phyloP scores from a whole-genome alignment of 108 stramenopile genomes.

The Pseudonitzschia multistriata region DNA sequence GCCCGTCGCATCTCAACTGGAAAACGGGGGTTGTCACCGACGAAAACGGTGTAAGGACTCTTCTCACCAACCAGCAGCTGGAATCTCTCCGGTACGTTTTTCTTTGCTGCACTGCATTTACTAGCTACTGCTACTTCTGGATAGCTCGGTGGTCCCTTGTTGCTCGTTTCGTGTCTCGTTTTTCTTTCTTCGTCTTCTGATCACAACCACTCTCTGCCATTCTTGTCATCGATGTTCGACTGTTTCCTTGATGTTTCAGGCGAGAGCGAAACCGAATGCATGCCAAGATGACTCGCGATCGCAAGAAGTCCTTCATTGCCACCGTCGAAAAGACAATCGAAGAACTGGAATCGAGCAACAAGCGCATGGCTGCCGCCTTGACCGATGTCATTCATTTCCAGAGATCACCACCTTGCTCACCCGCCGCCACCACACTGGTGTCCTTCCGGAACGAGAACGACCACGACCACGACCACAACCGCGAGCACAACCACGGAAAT shows the following conservation, averaged over 20 bases:
- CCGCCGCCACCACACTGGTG: background rate
- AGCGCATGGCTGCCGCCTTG: constrained; percentile 48
- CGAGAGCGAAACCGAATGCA: constrained; percentile 95
- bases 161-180: background rate
- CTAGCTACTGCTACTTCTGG: too few relatives aligned
- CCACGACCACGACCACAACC: too few relatives aligned
- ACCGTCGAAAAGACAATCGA: constrained; percentile 75
- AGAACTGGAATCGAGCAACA: constrained; percentile 74
- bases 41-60: constrained; percentile 47
- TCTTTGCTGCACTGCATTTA: background rate
- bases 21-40: constrained; percentile 76
- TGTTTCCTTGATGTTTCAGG: constrained; percentile 29
- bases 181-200: background rate
- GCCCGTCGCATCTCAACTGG: constrained; percentile 79
- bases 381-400: constrained; percentile 28
- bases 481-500: background rate
- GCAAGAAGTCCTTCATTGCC: constrained; percentile 86
- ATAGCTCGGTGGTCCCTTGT: too few relatives aligned
- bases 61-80: constrained; percentile 60
- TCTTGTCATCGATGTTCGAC: background rate
- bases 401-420: constrained; percentile 1
- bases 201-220: constrained; percentile 5
- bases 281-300: constrained; percentile 92
- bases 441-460: too few relatives aligned
- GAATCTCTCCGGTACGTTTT: constrained; percentile 62